Evolutionary conservation across 75 land plant genomes (phyloP).

Genomic region (Pseudotsuga menziesii): DNA sequence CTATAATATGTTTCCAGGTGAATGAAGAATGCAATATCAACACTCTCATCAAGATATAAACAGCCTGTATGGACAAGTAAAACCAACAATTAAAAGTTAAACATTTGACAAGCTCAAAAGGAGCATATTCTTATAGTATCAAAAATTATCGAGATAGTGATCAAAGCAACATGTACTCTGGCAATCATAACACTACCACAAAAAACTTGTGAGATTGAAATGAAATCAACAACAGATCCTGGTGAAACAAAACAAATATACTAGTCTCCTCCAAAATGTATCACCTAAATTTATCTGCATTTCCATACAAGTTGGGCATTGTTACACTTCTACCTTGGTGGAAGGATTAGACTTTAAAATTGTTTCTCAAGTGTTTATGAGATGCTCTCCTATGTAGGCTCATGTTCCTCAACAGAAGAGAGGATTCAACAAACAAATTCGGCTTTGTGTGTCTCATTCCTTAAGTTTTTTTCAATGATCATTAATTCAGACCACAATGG

Average conservation of each 20-base stretch:
- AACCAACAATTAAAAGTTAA: not conserved
- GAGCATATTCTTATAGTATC: not conserved
- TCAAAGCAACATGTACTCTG: no score
- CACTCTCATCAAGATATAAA: conserved; percentile 61
- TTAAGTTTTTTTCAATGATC: not conserved
- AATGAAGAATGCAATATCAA: conserved; percentile 57
- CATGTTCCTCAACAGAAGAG: not conserved
- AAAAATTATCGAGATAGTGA: no score
- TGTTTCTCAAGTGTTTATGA: no score
- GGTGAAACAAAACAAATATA: not conserved
- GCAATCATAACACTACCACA: no score
- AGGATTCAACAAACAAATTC: not conserved
- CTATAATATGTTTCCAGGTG: conserved; percentile 87
- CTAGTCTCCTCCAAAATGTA: not conserved
- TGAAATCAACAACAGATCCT: not conserved
- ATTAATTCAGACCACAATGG: not conserved
- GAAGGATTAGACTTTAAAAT: no score
- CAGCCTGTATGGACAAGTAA: conserved; percentile 34
- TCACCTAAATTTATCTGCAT: no score
- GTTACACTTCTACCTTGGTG: no score
- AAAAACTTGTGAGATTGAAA: not conserved
- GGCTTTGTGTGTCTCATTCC: not conserved
- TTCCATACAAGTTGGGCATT: no score
- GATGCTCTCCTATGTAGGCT: not conserved
- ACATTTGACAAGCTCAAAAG: not conserved